Evolutionary conservation across 2,329 filamentous ascomycete genomes (phyloP).

Genomic region (Stachybotrys echinatus): DNA sequence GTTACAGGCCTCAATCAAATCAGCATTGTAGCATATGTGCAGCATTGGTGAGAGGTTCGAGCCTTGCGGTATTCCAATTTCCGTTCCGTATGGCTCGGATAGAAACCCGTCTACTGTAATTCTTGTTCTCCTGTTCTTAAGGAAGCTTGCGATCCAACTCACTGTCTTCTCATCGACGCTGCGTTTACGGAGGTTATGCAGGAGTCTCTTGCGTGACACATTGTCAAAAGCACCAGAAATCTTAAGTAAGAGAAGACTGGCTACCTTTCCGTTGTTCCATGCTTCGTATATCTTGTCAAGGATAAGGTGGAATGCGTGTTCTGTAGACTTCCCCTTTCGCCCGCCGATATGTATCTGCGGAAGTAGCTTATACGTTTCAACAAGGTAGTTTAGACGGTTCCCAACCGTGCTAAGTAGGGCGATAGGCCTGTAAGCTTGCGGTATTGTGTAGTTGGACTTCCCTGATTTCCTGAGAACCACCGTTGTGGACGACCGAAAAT

Average conservation of each 20-base stretch:
- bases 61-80: slow-evolving; percentile 1
- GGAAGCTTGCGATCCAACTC: slow-evolving; percentile 9
- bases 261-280: slow-evolving; percentile 4
- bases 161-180: slow-evolving; percentile 10
- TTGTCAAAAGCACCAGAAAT: slow-evolving; percentile 10
- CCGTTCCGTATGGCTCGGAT: slow-evolving; percentile 1
- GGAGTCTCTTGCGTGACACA: slow-evolving; percentile 8
- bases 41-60: slow-evolving; percentile 3
- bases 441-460: slow-evolving; percentile 11
- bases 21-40: not conserved
- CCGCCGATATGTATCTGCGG: not conserved
- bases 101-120: slow-evolving; percentile 1
- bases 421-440: slow-evolving; percentile 13
- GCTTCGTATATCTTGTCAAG: slow-evolving; percentile 4
- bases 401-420: slow-evolving; percentile 9
- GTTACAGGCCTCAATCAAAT: not conserved
- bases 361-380: slow-evolving; percentile 6
- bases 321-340: not conserved
- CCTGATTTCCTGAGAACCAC: slow-evolving; percentile 10
- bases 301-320: not conserved
- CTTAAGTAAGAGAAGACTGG: slow-evolving; percentile 9
- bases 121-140: not conserved
- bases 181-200: slow-evolving; percentile 10
- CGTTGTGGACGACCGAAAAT: slow-evolving; percentile 10
- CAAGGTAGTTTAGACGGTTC: slow-evolving; percentile 8